A percentile compares a stretch with the other conserved stretches of the same genome.
Evolutionary conservation across 78 protist genomes (phyloP).

Genomic region (Monosiga brevicollis): DNA sequence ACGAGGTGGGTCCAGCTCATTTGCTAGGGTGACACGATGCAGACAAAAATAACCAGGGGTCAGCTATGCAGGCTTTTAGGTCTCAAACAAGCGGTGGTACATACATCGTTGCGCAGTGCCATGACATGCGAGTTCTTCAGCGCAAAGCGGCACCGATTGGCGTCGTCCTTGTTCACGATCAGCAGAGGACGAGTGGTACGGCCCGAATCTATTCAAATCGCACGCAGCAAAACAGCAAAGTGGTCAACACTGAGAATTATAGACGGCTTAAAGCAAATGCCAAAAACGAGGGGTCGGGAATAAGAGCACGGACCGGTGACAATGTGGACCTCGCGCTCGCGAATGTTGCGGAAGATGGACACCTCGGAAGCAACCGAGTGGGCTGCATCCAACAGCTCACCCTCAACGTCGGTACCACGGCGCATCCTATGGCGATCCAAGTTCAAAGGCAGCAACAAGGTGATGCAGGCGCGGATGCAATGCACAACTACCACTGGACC

Average conservation of each 20-base stretch:
- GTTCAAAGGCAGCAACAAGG: too few species aligned
- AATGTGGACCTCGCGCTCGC: slow-evolving; percentile 77
- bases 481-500: too few species aligned
- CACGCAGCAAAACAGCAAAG: too few species aligned
- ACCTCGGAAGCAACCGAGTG: slow-evolving; percentile 21
- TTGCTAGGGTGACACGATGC: background rate
- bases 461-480: too few species aligned
- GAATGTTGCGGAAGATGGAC: slow-evolving; percentile 76
- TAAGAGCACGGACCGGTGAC: slow-evolving; percentile 41
- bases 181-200: slow-evolving; percentile 91
- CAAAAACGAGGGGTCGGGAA: too few species aligned
- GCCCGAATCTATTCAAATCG: too few species aligned
- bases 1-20: slow-evolving; percentile 54
- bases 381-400: too few species aligned
- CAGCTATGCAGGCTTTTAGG: background rate
- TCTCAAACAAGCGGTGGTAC: background rate
- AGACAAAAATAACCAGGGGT: slow-evolving; percentile 1
- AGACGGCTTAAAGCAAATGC: too few species aligned
- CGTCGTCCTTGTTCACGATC: slow-evolving; percentile 73
- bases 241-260: too few species aligned
- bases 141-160: too few species aligned
- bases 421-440: background rate
- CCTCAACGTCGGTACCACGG: slow-evolving; percentile 22
- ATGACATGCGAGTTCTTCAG: too few species aligned
- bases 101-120: too few species aligned